Evolutionary conservation across 148 eudicot genomes (phyloP), one percentile per base, ranked within the genome.

Genomic region (Fagopyrum tataricum): DNA sequence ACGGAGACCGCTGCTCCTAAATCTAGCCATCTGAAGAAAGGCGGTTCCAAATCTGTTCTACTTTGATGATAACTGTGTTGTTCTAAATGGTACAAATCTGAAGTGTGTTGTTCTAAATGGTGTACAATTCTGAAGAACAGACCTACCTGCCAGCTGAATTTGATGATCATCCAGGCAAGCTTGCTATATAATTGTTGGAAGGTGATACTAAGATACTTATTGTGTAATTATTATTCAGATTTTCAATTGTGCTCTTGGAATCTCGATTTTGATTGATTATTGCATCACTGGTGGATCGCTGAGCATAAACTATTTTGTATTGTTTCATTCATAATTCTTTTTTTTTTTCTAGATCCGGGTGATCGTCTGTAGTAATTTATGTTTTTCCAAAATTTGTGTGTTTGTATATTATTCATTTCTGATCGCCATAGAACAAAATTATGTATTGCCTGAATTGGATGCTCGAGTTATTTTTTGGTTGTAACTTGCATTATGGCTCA

Each of bases 1-100:
- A 81, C 75, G 37, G 76, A 76, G n/a, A 74, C 85, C 41, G 72
- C 84, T 17, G 58, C 81, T 70, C 87, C 81, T 31, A 83, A 79
- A 76, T 70, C 74, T 20, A 53, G 70, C 37, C 81, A 74, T 68
- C 75, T 73, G 66, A 83, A 78, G 75, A 88, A 82, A 64, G 75
- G 72, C 59, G 44, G 67, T 51, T 40, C 81, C 39, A 90, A 84
- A 64, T 39, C 43, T 2, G 44, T 64, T 11, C 66, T 59, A 15
- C 66, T 59, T 59, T 59, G 66, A 59, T 24, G 5, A 6, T 47
- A 47, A 47, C 14, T 11, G 37, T 14, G 13, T 47, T 47, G 51
- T 3, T 47, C 51, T 14, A n/a, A 20, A n/a, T 15, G 6, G 23
- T 18, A 56, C 31, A 20, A 37, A 5, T 64, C 69, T 14, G 69